Evolutionary conservation across 78 protist species (phyloP).

Genomic region (Dictyostelium firmibasis): DNA sequence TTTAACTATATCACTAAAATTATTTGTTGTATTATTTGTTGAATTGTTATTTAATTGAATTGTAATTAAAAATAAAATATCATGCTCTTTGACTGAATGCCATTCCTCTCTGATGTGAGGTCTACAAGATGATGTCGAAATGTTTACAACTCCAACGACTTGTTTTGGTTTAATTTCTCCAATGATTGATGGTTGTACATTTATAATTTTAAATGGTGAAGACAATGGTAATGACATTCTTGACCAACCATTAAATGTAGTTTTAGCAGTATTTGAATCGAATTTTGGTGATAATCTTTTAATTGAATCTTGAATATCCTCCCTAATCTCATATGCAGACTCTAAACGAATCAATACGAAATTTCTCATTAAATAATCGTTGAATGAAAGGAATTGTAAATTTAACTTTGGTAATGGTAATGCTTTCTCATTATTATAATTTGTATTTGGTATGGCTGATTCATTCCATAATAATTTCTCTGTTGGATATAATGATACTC

Average conservation of each 20-base stretch:
- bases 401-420: slow-evolving; percentile 94
- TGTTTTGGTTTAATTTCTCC: slow-evolving; percentile 90
- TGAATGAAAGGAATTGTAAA: slow-evolving; percentile 95
- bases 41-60: slow-evolving; percentile 3
- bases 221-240: slow-evolving; percentile 89
- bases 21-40: background rate
- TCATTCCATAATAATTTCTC: slow-evolving; percentile 83
- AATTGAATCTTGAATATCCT: slow-evolving; percentile 89
- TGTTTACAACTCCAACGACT: slow-evolving; percentile 60
- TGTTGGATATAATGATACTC: slow-evolving; percentile 88
- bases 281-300: slow-evolving; percentile 3
- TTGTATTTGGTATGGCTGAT: slow-evolving; percentile 6
- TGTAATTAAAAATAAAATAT: slow-evolving; percentile 88
- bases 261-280: background rate
- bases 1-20: slow-evolving; percentile 19
- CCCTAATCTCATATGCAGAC: slow-evolving; percentile 88
- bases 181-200: slow-evolving; percentile 83
- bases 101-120: slow-evolving; percentile 80
- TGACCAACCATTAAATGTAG: slow-evolving; percentile 88
- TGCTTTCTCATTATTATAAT: slow-evolving; percentile 20
- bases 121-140: background rate
- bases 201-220: slow-evolving; percentile 46
- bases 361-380: slow-evolving; percentile 96
- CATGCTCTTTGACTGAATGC: slow-evolving; percentile 88
- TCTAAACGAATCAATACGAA: slow-evolving; percentile 92